Base-by-base conservation (phyloP, 345 rosid species). In the Syzygium jambos region DNA sequence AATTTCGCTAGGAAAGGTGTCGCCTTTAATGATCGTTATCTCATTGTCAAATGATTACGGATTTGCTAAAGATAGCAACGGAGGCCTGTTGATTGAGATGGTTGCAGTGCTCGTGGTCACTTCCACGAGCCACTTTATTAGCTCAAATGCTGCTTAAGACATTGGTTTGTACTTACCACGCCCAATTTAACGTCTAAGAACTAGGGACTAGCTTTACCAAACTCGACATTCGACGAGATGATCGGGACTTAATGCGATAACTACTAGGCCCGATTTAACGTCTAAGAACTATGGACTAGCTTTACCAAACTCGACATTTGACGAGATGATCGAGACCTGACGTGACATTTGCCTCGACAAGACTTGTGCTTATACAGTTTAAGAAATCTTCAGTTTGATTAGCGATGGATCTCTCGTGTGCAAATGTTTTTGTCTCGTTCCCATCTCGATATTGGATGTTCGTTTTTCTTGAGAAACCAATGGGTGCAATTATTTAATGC, bases 371-470 rank as follows among this genome's bases (percentile, higher is more conserved):
- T 34, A 30, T 65, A 59, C 34, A 15, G 30, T 22, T 4, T 30
- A 9, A 1, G 4, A 19, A 34, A 34, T 34, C 2, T 34, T 73
- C 1, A 0, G 0, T 19, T 19, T 2, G 11, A 17, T 5, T 17
- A 2, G 2, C 0, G 0, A 34, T 9, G 13, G 7, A 43, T 21
- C 25, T 8, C 23, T 19, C 21, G 57, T 7, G 4, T 7, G 25
- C 25, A 21, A 19, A 55, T 65, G 1, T 30, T 29, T 68, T 0
- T 56, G 13, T 9, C 7, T 0, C 0, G 13, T 2, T 19, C 1
- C 2, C 19, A 34, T 9, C 34, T 10, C 6, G 12, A 68, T 19
- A 4, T 4, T 17, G 80, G 7, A 19, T 4, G 12, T 9, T 56
- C 12, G 0, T 23, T 23, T 4, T 9, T 21, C 9, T 56, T 22